Evolutionary conservation across 257 asterid species (phyloP), one percentile per base, ranked within the genome.

Genomic region (Lantana camara): DNA sequence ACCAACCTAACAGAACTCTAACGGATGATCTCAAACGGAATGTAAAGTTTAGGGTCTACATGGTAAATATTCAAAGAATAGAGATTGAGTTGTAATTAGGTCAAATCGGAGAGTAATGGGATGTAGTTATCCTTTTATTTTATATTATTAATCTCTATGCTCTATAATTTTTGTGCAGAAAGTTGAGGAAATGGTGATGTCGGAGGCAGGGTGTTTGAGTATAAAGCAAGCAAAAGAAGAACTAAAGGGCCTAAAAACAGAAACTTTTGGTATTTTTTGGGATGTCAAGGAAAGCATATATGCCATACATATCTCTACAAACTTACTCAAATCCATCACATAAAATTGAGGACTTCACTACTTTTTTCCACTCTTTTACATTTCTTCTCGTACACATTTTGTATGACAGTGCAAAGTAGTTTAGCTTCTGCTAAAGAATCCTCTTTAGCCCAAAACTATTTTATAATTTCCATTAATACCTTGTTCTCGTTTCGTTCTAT

Each of bases 211-310:
- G n/a, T 65, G 70, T 80, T 88, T 83, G 96, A 90, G 96, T 85
- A 75, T 84, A 85, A 88, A 91, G 90, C 75, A 91, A 91, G 96
- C 87, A 80, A 91, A 79, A 69, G 74, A 80, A 63, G 67, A 35
- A 4, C 7, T 35, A 35, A 60, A 14, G 37, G 41, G 24, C 21
- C 49, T 1, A 75, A 74, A 77, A 75, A 67, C 68, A 17, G 50
- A 0, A 57, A 58, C 67, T 77, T 72, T 69, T 63, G 23, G 48
- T 63, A 30, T 60, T 59, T 65, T 85, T 74, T 71, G 64, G 47
- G 47, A 72, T 77, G 84, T 51, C 77, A 91, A 86, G 87, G 91
- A 85, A 91, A 88, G 98, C 91, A 91, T 77, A 81, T 81, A 82
- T 86, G 73, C 93, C 60, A 17, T 63, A 38, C 7, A 14, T n/a